phyloP scores from a whole-genome alignment of 2,329 filamentous ascomycete species.

The Acrodontium crateriforme region DNA sequence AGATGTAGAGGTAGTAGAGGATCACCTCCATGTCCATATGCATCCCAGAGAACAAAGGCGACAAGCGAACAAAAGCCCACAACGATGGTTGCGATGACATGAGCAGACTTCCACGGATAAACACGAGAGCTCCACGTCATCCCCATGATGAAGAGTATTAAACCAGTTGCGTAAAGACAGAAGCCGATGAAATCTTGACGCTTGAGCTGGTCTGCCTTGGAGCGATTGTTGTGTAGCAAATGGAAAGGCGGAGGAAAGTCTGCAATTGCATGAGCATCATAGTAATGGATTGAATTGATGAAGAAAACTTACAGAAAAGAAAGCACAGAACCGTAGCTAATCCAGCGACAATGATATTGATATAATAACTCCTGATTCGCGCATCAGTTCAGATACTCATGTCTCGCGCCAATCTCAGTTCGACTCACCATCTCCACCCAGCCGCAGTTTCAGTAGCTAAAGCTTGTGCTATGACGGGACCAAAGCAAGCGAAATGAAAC shows the following conservation, averaged over 20 bases:
- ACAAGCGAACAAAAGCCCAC: slow-evolving; percentile 6
- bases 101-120: slow-evolving; percentile 9
- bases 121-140: slow-evolving; percentile 9
- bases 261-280: too few species aligned
- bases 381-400: too few species aligned
- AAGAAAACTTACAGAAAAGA: too few species aligned
- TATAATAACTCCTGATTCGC: slow-evolving; percentile 38
- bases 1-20: slow-evolving; percentile 18
- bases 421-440: slow-evolving; percentile 37
- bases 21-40: slow-evolving; percentile 13
- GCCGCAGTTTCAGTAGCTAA: slow-evolving; percentile 30
- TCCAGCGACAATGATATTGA: slow-evolving; percentile 33
- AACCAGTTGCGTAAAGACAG: slow-evolving; percentile 7
- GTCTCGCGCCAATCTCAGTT: too few species aligned
- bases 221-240: slow-evolving; percentile 4
- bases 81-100: slow-evolving; percentile 7
- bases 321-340: slow-evolving; percentile 28
- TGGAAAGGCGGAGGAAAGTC: slow-evolving; percentile 6
- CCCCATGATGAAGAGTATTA: slow-evolving; percentile 12
- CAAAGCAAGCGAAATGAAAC: slow-evolving; percentile 30
- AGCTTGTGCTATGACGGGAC: slow-evolving; percentile 34
- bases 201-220: slow-evolving; percentile 4
- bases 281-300: too few species aligned
- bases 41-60: slow-evolving; percentile 6
- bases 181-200: slow-evolving; percentile 6